Evolutionary conservation across 2,329 filamentous ascomycete species (phyloP).

Genomic region (Celoporthe dispersa): DNA sequence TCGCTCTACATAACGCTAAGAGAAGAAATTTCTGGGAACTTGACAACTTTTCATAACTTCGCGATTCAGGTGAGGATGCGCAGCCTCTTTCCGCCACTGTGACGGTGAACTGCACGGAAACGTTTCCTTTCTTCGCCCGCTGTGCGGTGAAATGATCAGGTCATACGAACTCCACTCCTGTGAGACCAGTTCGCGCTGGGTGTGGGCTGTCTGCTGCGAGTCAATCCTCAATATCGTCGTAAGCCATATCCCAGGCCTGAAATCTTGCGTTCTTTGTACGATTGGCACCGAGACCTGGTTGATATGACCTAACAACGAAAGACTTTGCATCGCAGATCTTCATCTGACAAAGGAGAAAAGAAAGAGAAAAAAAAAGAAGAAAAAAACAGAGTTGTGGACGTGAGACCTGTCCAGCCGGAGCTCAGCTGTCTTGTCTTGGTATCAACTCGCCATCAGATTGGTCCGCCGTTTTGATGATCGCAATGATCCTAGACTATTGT

Average conservation of each 20-base stretch:
- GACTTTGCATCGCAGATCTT: background rate
- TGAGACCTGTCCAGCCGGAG: background rate
- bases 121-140: background rate
- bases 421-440: background rate
- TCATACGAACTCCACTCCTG: background rate
- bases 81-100: conserved; percentile 13
- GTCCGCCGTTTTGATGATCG: background rate
- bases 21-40: background rate
- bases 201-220: background rate
- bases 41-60: background rate
- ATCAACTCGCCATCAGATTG: background rate
- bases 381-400: background rate
- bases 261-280: background rate
- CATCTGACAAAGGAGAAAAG: too few relatives aligned
- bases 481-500: background rate
- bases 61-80: background rate
- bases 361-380: too few relatives aligned
- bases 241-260: background rate
- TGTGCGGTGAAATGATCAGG: background rate
- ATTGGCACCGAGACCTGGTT: background rate
- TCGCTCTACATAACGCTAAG: background rate
- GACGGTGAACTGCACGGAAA: background rate
- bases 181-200: background rate
- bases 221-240: background rate
- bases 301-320: background rate